Percentiles rank a stretch among this genome's conserved stretches.
Conservation (phyloP, 1,284 basidiomycete species). For the Serendipita sp. region DNA sequence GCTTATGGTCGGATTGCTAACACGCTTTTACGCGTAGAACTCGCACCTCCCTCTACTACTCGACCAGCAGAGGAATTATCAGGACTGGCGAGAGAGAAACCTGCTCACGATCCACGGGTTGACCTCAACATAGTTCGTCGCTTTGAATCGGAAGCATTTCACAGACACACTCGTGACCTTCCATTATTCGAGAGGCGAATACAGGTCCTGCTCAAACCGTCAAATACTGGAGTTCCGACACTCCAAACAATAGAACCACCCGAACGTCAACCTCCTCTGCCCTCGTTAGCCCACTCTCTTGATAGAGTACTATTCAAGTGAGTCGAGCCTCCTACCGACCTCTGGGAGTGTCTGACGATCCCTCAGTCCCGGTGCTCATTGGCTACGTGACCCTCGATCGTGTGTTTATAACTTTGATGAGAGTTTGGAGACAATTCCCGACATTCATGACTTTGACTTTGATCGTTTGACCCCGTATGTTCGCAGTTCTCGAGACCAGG, state of each 20-base stretch:
- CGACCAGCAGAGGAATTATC: background rate
- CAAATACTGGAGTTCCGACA: background rate
- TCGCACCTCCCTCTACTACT: background rate
- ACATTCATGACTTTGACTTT: conserved; percentile 83
- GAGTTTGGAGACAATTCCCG: conserved; percentile 56
- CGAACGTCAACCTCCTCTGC: conserved; percentile 41
- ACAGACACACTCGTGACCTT: background rate
- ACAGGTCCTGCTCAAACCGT: background rate
- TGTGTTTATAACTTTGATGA: conserved; percentile 77
- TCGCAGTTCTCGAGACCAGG: conserved; percentile 67
- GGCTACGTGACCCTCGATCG: conserved; percentile 76
- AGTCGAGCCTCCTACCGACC: conserved; percentile 16
- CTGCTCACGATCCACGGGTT: background rate
- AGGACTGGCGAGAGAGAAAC: background rate
- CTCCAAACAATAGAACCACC: conserved; percentile 25
- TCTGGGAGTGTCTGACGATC: background rate
- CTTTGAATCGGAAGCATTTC: background rate
- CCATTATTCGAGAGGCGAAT: background rate
- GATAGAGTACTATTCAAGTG: conserved; percentile 79
- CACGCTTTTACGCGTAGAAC: background rate
- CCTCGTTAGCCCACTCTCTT: conserved; percentile 62
- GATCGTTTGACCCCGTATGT: conserved; percentile 66
- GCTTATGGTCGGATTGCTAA: background rate
- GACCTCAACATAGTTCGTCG: background rate
- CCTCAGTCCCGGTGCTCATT: conserved; percentile 77